phyloP scores from a whole-genome alignment of 164 flowering plant genomes.

The Vitis amurensis region DNA sequence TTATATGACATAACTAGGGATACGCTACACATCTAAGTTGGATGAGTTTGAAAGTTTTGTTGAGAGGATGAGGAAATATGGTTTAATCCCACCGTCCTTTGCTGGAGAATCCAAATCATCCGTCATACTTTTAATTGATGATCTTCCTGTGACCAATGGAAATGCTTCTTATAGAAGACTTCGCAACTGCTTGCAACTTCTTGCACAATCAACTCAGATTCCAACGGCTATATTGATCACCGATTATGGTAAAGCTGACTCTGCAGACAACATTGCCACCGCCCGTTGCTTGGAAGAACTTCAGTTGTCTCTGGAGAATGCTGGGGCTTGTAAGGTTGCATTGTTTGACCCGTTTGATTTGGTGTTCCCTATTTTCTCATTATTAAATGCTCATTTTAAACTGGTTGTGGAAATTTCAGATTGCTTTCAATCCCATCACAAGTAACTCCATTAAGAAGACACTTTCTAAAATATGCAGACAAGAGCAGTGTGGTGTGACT shows the following conservation, averaged over 20 bases:
- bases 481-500: constrained; percentile 50
- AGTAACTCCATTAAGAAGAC: constrained; percentile 71
- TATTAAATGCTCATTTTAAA: constrained; percentile 8
- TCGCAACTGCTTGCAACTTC: constrained; percentile 61
- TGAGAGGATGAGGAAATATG: constrained; percentile 76
- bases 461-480: constrained; percentile 69
- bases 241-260: constrained; percentile 56
- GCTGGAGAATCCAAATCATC: constrained; percentile 32
- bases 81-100: constrained; percentile 41
- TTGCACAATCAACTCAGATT: constrained; percentile 57
- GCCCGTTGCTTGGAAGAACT: constrained; percentile 59
- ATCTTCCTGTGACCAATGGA: constrained; percentile 78
- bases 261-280: constrained; percentile 35
- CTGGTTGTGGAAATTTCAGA: constrained; percentile 45
- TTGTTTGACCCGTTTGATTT: constrained; percentile 13
- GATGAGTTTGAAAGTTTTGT: constrained; percentile 87
- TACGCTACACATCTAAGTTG: constrained; percentile 78
- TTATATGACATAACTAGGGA: constrained; percentile 37
- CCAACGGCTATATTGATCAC: constrained; percentile 79
- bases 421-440: constrained; percentile 85
- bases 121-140: constrained; percentile 72
- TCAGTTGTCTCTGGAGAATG: constrained; percentile 57
- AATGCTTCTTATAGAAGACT: constrained; percentile 61
- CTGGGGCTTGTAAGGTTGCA: constrained; percentile 86
- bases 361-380: constrained; percentile 1